A percentile compares a stretch with the other conserved stretches of the same genome.
phyloP scores from a whole-genome alignment of 2,329 filamentous ascomycete genomes.

The Leptographium lundbergii region DNA sequence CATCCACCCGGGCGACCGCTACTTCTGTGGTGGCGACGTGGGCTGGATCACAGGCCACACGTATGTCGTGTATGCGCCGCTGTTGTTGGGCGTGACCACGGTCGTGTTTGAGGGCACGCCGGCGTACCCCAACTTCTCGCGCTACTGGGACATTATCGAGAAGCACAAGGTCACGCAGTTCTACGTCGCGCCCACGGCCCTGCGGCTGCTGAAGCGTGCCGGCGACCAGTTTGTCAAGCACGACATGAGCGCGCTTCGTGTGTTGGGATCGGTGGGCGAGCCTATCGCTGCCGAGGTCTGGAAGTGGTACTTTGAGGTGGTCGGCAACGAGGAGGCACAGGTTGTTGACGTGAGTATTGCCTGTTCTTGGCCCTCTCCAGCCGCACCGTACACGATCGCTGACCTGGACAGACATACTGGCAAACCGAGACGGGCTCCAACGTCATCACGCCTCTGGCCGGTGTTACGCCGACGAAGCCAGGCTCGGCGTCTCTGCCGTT shows the following conservation, averaged over 20 bases:
- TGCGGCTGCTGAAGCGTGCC: slow-evolving; percentile 87
- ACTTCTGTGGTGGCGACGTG: slow-evolving; percentile 97
- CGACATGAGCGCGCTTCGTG: slow-evolving; percentile 77
- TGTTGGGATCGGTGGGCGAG: slow-evolving; percentile 91
- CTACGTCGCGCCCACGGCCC: slow-evolving; percentile 91
- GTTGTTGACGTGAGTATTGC: slow-evolving; percentile 70
- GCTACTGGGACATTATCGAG: slow-evolving; percentile 97
- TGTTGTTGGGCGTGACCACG: slow-evolving; percentile 84
- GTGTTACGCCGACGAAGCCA: slow-evolving; percentile 91
- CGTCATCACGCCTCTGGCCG: slow-evolving; percentile 86
- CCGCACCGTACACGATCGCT: neutral
- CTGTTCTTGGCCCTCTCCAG: neutral
- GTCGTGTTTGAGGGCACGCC: slow-evolving; percentile 98
- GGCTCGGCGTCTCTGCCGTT: slow-evolving; percentile 92
- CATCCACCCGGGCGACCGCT: slow-evolving; percentile 83
- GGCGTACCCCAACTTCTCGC: slow-evolving; percentile 92
- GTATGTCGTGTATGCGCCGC: slow-evolving; percentile 92
- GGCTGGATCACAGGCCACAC: slow-evolving; percentile 99
- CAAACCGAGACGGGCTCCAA: slow-evolving; percentile 98
- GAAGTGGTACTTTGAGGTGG: slow-evolving; percentile 98
- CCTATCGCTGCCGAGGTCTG: slow-evolving; percentile 96
- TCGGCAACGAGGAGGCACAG: slow-evolving; percentile 87
- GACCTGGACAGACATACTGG: slow-evolving; percentile 80
- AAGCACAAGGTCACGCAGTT: slow-evolving; percentile 95
- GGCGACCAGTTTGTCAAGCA: slow-evolving; percentile 86